Percentiles rank a stretch among this genome's conserved stretches.
Evolutionary conservation across 2,329 filamentous ascomycete species (phyloP).

Genomic region (Tolypocladium album): DNA sequence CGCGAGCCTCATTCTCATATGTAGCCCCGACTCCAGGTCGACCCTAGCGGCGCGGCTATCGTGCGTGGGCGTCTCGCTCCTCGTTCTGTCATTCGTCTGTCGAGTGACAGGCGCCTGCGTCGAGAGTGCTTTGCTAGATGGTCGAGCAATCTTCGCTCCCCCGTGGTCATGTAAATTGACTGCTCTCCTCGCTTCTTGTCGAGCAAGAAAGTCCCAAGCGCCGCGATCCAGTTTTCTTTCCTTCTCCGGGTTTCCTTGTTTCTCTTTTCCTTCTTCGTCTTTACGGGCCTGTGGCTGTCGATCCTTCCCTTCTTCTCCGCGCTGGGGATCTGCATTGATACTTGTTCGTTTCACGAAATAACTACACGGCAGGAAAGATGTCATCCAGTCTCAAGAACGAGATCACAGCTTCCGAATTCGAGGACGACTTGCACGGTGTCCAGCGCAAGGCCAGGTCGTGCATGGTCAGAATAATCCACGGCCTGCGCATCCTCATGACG

Average conservation of each 20-base stretch:
- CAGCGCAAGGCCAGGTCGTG: conserved; percentile 26
- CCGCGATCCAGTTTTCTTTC: neutral
- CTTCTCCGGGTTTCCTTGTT: neutral
- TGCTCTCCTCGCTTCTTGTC: neutral
- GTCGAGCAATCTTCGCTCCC: neutral
- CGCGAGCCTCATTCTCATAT: neutral
- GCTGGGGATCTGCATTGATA: neutral
- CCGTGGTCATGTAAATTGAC: neutral
- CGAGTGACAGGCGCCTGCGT: neutral
- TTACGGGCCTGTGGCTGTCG: neutral
- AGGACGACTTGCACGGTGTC: conserved; percentile 29
- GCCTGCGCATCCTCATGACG: conserved; percentile 35
- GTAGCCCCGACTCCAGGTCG: neutral
- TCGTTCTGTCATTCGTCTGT: neutral
- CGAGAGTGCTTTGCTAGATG: neutral
- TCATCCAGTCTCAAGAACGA: conserved; percentile 25
- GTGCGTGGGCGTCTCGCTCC: conserved; percentile 12
- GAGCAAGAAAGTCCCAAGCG: neutral
- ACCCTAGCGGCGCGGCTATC: conserved; percentile 10
- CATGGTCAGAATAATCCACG: conserved; percentile 29
- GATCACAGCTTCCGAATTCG: conserved; percentile 35
- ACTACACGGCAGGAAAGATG: conserved; percentile 6
- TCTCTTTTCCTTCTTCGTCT: neutral
- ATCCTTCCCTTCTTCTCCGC: neutral
- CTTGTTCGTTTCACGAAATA: neutral